These are phyloP conservation scores for Sordariomycetes sp. DNA, from an alignment of 2,329 filamentous ascomycete genomes.

Conservation along the genomic window DNA sequence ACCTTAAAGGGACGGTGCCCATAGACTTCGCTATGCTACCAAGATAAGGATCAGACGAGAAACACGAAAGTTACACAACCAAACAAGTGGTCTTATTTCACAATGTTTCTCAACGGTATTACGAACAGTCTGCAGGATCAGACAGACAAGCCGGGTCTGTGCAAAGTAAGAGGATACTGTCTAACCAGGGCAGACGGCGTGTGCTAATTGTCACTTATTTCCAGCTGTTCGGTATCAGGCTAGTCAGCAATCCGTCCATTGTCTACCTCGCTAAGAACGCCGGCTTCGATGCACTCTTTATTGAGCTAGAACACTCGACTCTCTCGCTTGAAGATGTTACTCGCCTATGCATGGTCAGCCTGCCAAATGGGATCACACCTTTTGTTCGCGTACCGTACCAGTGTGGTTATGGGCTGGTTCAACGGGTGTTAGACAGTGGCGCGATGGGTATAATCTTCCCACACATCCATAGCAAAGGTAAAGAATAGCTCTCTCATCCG, in stretches of 20 bases:
- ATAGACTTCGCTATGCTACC: no score
- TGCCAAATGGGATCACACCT: conserved; percentile 14
- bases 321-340: conserved; percentile 18
- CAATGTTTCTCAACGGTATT: no score
- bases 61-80: no score
- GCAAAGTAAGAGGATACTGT: no score
- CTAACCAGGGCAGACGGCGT: no score
- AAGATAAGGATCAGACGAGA: no score
- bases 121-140: no score
- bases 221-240: conserved; percentile 17
- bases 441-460: conserved; percentile 15
- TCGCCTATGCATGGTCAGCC: conserved; percentile 15
- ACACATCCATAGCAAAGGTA: conserved; percentile 8
- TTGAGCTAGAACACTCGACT: conserved; percentile 24
- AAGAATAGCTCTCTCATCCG: neutral
- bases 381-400: conserved; percentile 15
- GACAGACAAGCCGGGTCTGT: no score
- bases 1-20: no score
- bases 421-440: conserved; percentile 14
- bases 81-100: no score
- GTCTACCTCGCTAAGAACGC: conserved; percentile 21
- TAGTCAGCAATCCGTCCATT: conserved; percentile 15
- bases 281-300: conserved; percentile 24
- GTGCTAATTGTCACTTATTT: neutral
- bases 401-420: conserved; percentile 14